phyloP scores from a whole-genome alignment of 2,329 filamentous ascomycete species.

The Talaromyces amestolkiae region DNA sequence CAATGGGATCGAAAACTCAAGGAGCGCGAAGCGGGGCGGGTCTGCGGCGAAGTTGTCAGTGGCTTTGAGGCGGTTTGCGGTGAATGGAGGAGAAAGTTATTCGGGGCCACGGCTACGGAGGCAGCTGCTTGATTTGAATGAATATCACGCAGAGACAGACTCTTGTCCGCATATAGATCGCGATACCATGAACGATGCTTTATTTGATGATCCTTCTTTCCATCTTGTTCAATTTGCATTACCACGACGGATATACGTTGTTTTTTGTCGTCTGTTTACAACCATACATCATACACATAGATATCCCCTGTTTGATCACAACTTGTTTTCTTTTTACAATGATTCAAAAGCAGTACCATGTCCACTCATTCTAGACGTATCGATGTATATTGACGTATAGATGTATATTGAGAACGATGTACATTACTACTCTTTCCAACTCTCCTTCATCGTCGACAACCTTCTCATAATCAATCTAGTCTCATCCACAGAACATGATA shows the following conservation, averaged over 20 bases:
- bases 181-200: conserved; percentile 1
- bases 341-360: neutral
- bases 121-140: conserved; percentile 27
- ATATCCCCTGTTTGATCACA: conserved; percentile 12
- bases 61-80: conserved; percentile 92
- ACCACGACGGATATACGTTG: neutral
- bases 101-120: conserved; percentile 44
- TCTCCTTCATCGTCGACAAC: neutral
- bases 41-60: conserved; percentile 82
- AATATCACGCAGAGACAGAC: neutral
- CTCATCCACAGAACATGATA: neutral
- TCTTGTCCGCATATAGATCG: neutral
- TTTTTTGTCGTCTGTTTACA: neutral
- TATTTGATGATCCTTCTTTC: conserved; percentile 1
- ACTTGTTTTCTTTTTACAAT: neutral
- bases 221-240: neutral
- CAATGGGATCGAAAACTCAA: conserved; percentile 78
- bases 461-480: conserved; percentile 6
- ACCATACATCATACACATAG: conserved; percentile 12
- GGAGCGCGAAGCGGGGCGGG: conserved; percentile 74
- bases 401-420: neutral
- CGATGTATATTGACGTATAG: neutral
- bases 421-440: neutral
- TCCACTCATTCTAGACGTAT: neutral
- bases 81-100: conserved; percentile 72